A percentile compares a stretch with the other conserved stretches of the same genome.
phyloP scores from a whole-genome alignment of 1,284 basidiomycete genomes.

The Moesziomyces parantarcticus region DNA sequence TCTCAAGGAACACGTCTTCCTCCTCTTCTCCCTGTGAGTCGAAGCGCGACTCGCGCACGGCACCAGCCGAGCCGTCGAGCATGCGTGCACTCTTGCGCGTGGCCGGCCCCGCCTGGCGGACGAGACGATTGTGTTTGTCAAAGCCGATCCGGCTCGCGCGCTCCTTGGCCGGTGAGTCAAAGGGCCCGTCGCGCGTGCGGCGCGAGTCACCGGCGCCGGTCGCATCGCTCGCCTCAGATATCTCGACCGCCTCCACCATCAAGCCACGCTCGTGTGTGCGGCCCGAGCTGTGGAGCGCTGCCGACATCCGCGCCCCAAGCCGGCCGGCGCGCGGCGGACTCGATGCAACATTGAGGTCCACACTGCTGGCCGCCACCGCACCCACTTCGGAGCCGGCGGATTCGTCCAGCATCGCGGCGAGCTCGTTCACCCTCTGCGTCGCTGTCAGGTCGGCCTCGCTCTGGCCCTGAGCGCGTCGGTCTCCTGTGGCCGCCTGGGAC shows the following conservation, averaged over 20 bases:
- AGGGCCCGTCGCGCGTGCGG: constrained; percentile 21
- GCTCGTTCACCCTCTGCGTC: constrained; percentile 32
- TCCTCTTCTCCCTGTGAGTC: constrained; percentile 50
- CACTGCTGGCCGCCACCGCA: constrained; percentile 4
- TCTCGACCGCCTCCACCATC: not conserved
- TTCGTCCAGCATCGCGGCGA: constrained; percentile 25
- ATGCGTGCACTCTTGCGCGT: constrained; percentile 15
- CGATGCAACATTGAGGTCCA: constrained; percentile 34
- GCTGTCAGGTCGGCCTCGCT: constrained; percentile 15
- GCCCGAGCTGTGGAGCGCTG: constrained; percentile 26
- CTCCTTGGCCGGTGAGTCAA: constrained; percentile 38
- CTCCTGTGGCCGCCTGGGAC: constrained; percentile 2
- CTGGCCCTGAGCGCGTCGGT: not conserved
- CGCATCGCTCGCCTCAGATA: constrained; percentile 27
- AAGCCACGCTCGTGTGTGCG: constrained; percentile 3
- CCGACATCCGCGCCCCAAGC: constrained; percentile 19
- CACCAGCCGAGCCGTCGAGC: constrained; percentile 26
- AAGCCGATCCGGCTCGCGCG: constrained; percentile 41
- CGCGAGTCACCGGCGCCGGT: not conserved
- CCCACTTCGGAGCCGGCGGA: constrained; percentile 5
- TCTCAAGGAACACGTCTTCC: constrained; percentile 44
- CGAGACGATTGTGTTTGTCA: constrained; percentile 41
- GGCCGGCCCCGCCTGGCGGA: constrained; percentile 9
- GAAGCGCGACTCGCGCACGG: constrained; percentile 41
- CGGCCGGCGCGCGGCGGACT: constrained; percentile 29